Base-by-base conservation (phyloP, 345 rosid genomes). In the Salix dunnii region DNA sequence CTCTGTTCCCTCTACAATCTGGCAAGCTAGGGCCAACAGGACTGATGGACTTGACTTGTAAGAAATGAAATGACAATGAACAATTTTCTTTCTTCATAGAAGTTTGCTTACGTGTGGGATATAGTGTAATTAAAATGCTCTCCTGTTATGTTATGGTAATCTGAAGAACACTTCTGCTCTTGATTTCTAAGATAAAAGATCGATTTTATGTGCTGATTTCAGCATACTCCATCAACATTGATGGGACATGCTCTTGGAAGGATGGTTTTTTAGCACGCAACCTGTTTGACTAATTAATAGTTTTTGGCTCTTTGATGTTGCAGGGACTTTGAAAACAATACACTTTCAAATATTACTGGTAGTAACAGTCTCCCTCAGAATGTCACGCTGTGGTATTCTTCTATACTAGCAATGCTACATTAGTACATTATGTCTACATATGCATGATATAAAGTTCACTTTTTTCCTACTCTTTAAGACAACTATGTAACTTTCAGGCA, bases 301-400 rank as follows among this genome's bases (percentile, higher is more conserved):
- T 60, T 66, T 67, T 74, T 63, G 28, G 46, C 53, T 70, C 64
- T 38, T 58, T 82, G 75, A 49, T 28, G 36, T 76, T 81, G 74
- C 91, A 96, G 99, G 83, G 94, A 93, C 82, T 82, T 96, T 67
- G 85, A 87, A 88, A 90, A 96, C 88, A 96, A 96, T 81, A 63
- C 2, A 27, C 80, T 94, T 70, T 40, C 82, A 72, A 87, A 83
- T 83, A 87, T 94, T 75, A 76, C 92, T 5, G 97, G 91, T 70
- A 86, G 83, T 79, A 76, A 67, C 23, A 77, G 55, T 81, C 90
- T 85, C 74, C 98, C 97, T 81, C 86, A 79, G 67, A 94, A 94
- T 83, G 92, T 91, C 83, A 80, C 98, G 72, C 66, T 94, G 82
- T 67, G 97, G 98, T 94, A 79, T 77, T 90, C 36, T 81, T 87